Evolutionary conservation across 805 yeast species (phyloP).

Genomic region (Saccharomycopsis lassenensis): DNA sequence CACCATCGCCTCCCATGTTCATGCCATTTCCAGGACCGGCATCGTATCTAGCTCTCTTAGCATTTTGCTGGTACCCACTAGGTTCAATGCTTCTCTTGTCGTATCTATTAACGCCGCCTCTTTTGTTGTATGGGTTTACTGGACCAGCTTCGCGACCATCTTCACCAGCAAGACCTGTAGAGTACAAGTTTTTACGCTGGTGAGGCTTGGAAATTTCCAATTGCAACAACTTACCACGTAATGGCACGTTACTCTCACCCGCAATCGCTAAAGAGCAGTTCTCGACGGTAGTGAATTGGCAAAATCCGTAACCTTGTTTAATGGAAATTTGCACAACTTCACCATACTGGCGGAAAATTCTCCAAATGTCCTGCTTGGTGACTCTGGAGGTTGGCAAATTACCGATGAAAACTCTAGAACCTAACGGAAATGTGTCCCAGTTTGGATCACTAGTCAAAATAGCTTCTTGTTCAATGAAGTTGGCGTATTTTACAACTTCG

Average conservation of each 20-base stretch:
- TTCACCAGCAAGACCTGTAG: too few relatives aligned
- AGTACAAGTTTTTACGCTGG: constrained; percentile 19
- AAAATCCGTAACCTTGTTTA: constrained; percentile 69
- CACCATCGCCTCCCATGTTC: constrained; percentile 23
- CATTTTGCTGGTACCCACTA: too few relatives aligned
- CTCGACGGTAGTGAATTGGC: constrained; percentile 53
- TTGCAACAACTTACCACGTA: constrained; percentile 53
- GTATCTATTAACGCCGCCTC: neutral
- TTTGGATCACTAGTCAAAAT: constrained; percentile 37
- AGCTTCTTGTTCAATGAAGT: constrained; percentile 42
- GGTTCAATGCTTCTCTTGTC: too few relatives aligned
- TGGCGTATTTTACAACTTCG: constrained; percentile 42
- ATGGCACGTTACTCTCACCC: constrained; percentile 52
- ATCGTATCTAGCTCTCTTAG: too few relatives aligned
- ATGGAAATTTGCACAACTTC: constrained; percentile 66
- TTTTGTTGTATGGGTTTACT: too few relatives aligned
- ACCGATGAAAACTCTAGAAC: constrained; percentile 77
- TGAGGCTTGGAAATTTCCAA: constrained; percentile 63
- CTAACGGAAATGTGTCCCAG: constrained; percentile 63
- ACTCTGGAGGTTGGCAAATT: constrained; percentile 69
- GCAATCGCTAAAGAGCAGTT: constrained; percentile 62
- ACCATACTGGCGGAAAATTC: constrained; percentile 72
- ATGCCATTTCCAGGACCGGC: constrained; percentile 19
- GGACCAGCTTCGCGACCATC: too few relatives aligned
- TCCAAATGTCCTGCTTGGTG: constrained; percentile 61